phyloP scores from a whole-genome alignment of 805 yeast genomes.

The Kuraishia capsulata region DNA sequence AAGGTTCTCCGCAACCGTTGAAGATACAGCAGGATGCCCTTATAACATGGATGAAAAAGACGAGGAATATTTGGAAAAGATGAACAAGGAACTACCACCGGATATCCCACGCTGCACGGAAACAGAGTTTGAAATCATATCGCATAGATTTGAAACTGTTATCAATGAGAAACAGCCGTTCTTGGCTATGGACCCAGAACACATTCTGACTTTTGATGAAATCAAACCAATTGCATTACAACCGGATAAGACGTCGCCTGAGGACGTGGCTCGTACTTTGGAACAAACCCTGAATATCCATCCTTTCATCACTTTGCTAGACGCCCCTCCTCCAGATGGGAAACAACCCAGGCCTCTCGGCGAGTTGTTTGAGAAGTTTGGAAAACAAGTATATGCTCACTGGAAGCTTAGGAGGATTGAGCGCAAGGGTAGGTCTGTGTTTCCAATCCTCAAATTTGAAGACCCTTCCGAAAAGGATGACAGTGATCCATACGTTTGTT shows the following conservation, averaged over 20 bases:
- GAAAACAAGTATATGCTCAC: slow-evolving; percentile 63
- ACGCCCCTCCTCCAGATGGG: slow-evolving; percentile 31
- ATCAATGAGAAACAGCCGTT: slow-evolving; percentile 84
- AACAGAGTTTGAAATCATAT: slow-evolving; percentile 76
- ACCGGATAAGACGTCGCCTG: slow-evolving; percentile 37
- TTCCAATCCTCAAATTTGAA: slow-evolving; percentile 75
- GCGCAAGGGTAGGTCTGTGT: slow-evolving; percentile 59
- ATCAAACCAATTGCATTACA: slow-evolving; percentile 41
- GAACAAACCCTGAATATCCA: slow-evolving; percentile 46
- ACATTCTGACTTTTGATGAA: slow-evolving; percentile 63
- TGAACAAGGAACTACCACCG: slow-evolving; percentile 26
- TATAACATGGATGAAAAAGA: slow-evolving; percentile 90
- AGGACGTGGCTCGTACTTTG: slow-evolving; percentile 48
- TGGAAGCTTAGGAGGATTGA: slow-evolving; percentile 72
- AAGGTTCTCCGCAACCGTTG: slow-evolving; percentile 90
- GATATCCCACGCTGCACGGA: slow-evolving; percentile 42
- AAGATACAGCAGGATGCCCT: slow-evolving; percentile 79
- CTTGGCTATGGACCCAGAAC: slow-evolving; percentile 73
- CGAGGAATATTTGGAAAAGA: slow-evolving; percentile 48
- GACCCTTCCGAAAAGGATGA: slow-evolving; percentile 86
- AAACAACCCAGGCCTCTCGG: slow-evolving; percentile 33
- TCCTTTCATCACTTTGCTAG: slow-evolving; percentile 53
- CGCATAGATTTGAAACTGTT: slow-evolving; percentile 64
- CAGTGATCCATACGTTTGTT: slow-evolving; percentile 89
- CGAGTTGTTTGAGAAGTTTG: slow-evolving; percentile 47